Conservation (phyloP, 2,329 filamentous ascomycete genomes). For the Chrysoporthe cubensis region DNA sequence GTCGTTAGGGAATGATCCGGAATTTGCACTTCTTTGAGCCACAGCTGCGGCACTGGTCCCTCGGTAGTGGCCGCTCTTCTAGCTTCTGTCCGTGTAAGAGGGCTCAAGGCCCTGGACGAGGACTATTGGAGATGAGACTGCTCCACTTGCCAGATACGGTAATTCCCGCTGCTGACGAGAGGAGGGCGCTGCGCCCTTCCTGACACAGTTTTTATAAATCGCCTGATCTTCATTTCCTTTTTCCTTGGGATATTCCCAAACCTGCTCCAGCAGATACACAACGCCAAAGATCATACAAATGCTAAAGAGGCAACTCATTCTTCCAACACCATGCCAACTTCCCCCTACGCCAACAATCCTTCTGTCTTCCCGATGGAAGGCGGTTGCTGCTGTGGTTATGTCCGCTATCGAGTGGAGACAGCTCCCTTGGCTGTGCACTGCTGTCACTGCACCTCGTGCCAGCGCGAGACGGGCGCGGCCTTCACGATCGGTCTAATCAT, state of each 20-base stretch:
- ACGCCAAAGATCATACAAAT: neutral
- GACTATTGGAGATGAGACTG: constrained; percentile 4
- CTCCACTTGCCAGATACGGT: constrained; percentile 5
- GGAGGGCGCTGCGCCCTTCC: neutral
- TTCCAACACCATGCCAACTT: neutral
- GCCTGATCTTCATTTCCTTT: neutral
- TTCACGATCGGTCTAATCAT: constrained; percentile 48
- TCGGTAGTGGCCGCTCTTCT: no score
- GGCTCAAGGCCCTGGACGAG: neutral
- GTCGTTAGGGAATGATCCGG: neutral
- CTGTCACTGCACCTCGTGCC: constrained; percentile 53
- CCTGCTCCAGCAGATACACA: neutral
- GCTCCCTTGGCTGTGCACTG: constrained; percentile 52
- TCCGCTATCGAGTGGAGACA: constrained; percentile 67
- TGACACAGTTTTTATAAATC: neutral
- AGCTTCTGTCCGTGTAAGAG: neutral
- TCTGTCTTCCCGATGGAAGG: constrained; percentile 36
- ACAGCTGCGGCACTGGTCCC: neutral
- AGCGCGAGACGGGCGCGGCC: constrained; percentile 47
- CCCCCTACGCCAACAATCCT: constrained; percentile 26
- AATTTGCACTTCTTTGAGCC: neutral
- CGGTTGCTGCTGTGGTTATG: constrained; percentile 70
- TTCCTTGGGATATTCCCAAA: neutral
- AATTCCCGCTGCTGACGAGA: neutral
- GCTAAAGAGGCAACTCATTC: neutral